phyloP scores from a whole-genome alignment of 2,329 filamentous ascomycete genomes.

The Aspergillus sp. region DNA sequence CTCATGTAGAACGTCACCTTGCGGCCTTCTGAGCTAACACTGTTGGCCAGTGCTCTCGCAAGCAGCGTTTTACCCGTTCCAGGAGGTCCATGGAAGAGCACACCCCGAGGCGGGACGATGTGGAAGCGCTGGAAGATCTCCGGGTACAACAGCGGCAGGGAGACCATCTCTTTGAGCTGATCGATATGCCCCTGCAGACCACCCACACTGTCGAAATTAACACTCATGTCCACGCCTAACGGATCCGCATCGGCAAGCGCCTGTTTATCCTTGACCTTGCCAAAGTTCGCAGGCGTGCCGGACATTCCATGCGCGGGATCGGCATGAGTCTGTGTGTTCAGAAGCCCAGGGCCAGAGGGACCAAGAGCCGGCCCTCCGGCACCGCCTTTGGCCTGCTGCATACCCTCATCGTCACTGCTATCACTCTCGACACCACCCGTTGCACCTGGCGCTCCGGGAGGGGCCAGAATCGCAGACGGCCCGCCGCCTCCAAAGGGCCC shows the following conservation, averaged over 20 bases:
- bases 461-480: slow-evolving; percentile 67
- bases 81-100: slow-evolving; percentile 93
- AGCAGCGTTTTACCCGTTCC: slow-evolving; percentile 98
- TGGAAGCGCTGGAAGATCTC: slow-evolving; percentile 90
- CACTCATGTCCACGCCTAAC: slow-evolving; percentile 84
- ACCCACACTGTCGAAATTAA: slow-evolving; percentile 92
- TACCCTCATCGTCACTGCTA: slow-evolving; percentile 90
- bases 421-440: slow-evolving; percentile 85
- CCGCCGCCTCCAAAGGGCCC: slow-evolving; percentile 89
- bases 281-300: slow-evolving; percentile 75
- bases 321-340: slow-evolving; percentile 56
- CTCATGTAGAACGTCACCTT: slow-evolving; percentile 99
- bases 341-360: slow-evolving; percentile 52
- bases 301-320: slow-evolving; percentile 57
- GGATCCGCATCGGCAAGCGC: slow-evolving; percentile 91
- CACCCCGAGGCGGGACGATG: slow-evolving; percentile 89
- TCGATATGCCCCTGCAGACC: slow-evolving; percentile 92
- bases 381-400: slow-evolving; percentile 60
- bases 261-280: slow-evolving; percentile 91
- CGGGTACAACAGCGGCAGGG: slow-evolving; percentile 87
- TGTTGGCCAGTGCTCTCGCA: slow-evolving; percentile 87
- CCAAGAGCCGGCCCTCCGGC: slow-evolving; percentile 62
- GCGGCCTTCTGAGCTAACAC: slow-evolving; percentile 79
- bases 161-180: slow-evolving; percentile 98
- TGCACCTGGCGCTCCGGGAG: slow-evolving; percentile 67